Base-by-base conservation (phyloP, 306 rosid species). In the Fragaria ananassa region DNA sequence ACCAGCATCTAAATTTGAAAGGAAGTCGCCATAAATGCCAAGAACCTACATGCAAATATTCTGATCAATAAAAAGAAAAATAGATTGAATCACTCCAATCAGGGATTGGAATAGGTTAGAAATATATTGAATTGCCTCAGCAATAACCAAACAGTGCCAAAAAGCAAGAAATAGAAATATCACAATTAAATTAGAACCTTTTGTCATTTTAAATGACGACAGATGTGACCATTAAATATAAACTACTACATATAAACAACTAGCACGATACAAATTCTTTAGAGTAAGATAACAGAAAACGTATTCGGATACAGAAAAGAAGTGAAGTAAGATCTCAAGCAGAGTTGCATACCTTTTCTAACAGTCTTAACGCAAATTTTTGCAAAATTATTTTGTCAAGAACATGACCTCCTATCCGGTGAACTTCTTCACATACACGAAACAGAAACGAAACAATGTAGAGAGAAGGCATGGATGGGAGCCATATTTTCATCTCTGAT, bases 401-500 rank as follows among this genome's bases (percentile, higher is more conserved):
- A 46, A 92, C 96, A 86, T 95, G 99, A 77, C 99, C 99, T 75
- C 99, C 99, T 82, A 92, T 93, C 66, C 92, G 86, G 78, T 95
- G 99, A 86, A 95, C 86, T 88, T 95, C 99, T 83, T 91, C 96
- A 68, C 92, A 92, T 37, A 94, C 96, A 75, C 87, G 87, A 76
- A 92, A 92, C 27, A 92, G 81, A 86, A 92, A 95, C 46, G 97
- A 92, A 63, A 91, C 86, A 76, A 92, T 72, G 62, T 95, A 91
- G 23, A 95, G 88, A 81, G 99, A 95, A 81, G 99, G 99, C 91
- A 95, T 83, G 31, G 93, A 90, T 65, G 98, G 99, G 72, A 95
- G 99, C 75, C 93, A 90, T 79, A 95, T 92, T 86, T 86, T 95
- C 89, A 95, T 88, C 72, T 92, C 98, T 0, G 90, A 84, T 80